These are phyloP conservation scores for Coccomyxa sp. DNA, from an alignment of 139 green algal genomes.

Conservation along the genomic window DNA sequence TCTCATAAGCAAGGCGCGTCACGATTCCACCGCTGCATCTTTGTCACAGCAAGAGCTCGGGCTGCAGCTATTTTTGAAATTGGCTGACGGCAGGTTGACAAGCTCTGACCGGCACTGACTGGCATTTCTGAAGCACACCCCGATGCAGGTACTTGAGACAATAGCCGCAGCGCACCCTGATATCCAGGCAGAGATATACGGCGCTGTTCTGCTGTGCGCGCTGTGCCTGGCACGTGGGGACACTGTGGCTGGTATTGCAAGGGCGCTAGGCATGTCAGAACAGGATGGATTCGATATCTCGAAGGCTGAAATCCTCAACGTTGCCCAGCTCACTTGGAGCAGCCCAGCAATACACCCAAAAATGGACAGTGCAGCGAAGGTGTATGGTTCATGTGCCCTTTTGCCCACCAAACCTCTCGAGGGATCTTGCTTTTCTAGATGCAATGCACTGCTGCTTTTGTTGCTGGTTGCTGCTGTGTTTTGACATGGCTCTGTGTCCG, in stretches of 20 bases:
- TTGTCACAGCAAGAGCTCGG: too few species aligned
- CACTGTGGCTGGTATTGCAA: neutral
- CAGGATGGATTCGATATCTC: neutral
- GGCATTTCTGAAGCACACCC: neutral
- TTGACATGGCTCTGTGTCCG: neutral
- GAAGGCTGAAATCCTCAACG: slow-evolving; percentile 1
- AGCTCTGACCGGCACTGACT: too few species aligned
- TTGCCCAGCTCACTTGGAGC: slow-evolving; percentile 5
- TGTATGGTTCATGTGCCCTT: neutral
- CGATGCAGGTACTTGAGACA: slow-evolving; percentile 1
- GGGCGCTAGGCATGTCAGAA: neutral
- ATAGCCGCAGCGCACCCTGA: neutral
- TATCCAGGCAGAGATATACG: neutral
- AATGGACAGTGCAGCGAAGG: neutral
- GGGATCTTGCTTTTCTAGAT: too few species aligned
- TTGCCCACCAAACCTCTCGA: too few species aligned
- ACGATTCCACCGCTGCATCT: too few species aligned
- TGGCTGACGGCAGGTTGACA: too few species aligned
- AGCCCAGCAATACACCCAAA: neutral
- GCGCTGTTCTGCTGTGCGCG: neutral
- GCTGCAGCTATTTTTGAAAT: too few species aligned
- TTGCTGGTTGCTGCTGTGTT: too few species aligned
- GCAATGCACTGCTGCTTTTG: too few species aligned
- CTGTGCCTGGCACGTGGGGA: neutral
- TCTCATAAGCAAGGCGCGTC: too few species aligned